Base-by-base conservation (phyloP, 2,329 filamentous ascomycete species). In the Thielaviopsis punctulata region DNA sequence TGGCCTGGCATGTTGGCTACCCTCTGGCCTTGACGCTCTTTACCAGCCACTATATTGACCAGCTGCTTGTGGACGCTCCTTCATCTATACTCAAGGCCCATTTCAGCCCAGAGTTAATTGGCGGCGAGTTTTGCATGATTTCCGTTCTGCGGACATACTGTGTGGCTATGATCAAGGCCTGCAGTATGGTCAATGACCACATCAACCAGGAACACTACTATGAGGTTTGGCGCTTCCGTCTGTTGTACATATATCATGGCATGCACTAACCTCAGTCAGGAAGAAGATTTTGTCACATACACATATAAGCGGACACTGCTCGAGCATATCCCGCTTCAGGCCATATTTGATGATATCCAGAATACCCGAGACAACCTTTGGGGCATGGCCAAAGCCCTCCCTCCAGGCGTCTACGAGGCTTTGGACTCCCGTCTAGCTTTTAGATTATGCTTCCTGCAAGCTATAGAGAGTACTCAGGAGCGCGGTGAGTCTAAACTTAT, bases 1-100 rank as follows among this genome's bases (percentile, higher is more conserved):
- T 95, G 78, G 86, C 88, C 56, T 98, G 93, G 89, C 88, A 96
- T 63, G 79, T 86, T 59, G 92, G 93, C n/a, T 89, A 95, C 62
- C 88, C 92, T 1, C 75, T 98, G 8, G 93, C 90, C 1, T 92
- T 96, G 64, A 96, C 92, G 0, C 69, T 98, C 1, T 88, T 96
- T 63, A 95, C 89, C 4, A 95, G 87, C 50, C 73, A 94, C 30
- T 92, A 98, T 64, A 77, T 96, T 53, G 89, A 95, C 60, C 80
- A 79, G 48, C 72, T 98, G 15, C 69, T 95, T 55, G 84, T 80
- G 68, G 82, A 85, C 0, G 72, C 76, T 25, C 82, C 85, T 4
- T 69, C 67, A 33, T 75, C 65, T 4, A 68, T 93, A 23, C 68
- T 80, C 2, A 74, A 86, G 33, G 82, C 82, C 10, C 71, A 77